Evolutionary conservation across 345 rosid genomes (phyloP), one percentile per base, ranked within the genome.

Genomic region (Excoecaria agallocha): DNA sequence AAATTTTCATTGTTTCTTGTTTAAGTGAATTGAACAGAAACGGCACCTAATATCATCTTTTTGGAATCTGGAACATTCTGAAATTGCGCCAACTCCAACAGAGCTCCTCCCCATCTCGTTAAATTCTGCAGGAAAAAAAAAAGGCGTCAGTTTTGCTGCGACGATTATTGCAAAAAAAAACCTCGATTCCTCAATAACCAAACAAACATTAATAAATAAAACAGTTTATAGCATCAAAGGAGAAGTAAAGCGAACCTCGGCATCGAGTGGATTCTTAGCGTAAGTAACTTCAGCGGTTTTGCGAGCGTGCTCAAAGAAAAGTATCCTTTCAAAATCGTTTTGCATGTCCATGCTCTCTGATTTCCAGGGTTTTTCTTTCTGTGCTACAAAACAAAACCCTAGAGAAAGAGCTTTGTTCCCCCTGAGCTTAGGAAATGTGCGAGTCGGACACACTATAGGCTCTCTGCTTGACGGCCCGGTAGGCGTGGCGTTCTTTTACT

Each of bases 71-170:
- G 38, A 70, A 80, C 58, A 50, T 56, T 83, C 76, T 89, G 97
- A 84, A 91, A 92, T 89, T 91, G 98, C 71, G 97, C 88, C 86
- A 92, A 70, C 85, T 94, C 98, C 74, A 94, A 66, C 75, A 94
- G 69, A 74, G 91, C 83, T 51, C 97, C 95, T 62, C 88, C 97
- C 98, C 98, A 94, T 77, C 87, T 87, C 25, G 90, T 88, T 73
- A 94, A 76, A 76, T 94, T 94, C 98, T 94, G 79, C 15, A 13
- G 3, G 7, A n/a, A 45, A 45, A 6, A 0, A 30, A 12, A 51
- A 63, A 52, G 8, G 9, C 7, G 8, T 11, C 20, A 39, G 17
- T 13, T 63, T 50, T 15, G 24, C 41, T 5, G 22, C 22, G 22
- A 59, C 38, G 30, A 43, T 12, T 59, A 59, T 51, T 51, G 56